Conservation (phyloP, 139 green algal genomes). For the Chlorokybus atmophyticus region DNA sequence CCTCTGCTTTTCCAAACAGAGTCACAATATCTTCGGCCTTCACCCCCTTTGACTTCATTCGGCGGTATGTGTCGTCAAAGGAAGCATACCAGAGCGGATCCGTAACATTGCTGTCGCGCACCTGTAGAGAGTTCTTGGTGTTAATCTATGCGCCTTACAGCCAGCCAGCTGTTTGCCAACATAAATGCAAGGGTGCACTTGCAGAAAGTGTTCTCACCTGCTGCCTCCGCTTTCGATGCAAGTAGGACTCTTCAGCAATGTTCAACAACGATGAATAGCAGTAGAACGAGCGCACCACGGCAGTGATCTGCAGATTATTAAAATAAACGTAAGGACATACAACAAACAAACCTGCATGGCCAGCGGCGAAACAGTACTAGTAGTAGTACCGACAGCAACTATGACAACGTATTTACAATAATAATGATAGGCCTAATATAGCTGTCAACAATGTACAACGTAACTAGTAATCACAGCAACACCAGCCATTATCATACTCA, state of each 20-base stretch:
- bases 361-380: not conserved
- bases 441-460: not conserved
- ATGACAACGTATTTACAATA: not conserved
- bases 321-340: not conserved
- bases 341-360: not conserved
- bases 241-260: slow-evolving; percentile 15
- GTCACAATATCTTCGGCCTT: not conserved
- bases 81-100: slow-evolving; percentile 11
- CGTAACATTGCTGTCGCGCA: not conserved
- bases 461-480: not conserved
- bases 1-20: not conserved
- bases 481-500: not conserved
- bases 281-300: slow-evolving; percentile 8
- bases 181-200: not conserved
- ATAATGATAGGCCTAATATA: not conserved
- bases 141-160: not conserved
- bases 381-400: not conserved
- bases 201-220: slow-evolving; percentile 2
- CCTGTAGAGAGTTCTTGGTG: not conserved
- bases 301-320: slow-evolving; percentile 6
- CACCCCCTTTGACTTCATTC: slow-evolving; percentile 8
- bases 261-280: slow-evolving; percentile 17
- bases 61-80: slow-evolving; percentile 9
- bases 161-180: not conserved
- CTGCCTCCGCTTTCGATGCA: slow-evolving; percentile 4